Conservation (phyloP, 2,329 filamentous ascomycete genomes). For the Akanthomyces dipterigenus region DNA sequence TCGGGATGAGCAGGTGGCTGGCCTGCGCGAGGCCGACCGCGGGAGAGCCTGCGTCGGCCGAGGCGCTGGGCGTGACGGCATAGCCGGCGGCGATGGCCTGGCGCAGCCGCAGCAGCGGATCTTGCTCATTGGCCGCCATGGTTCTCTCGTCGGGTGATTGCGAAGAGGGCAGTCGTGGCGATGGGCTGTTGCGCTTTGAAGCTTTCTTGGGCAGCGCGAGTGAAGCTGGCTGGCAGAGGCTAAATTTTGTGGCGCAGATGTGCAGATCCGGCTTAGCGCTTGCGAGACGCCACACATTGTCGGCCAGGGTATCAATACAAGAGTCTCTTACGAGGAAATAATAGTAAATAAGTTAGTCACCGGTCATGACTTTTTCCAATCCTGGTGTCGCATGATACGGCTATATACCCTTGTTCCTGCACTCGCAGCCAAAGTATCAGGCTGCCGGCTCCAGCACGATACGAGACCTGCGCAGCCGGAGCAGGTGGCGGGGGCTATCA, state of each 20-base stretch:
- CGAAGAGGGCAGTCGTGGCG: neutral
- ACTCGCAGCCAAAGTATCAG: too few relatives aligned
- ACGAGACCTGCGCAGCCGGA: too few relatives aligned
- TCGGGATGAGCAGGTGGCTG: constrained; percentile 69
- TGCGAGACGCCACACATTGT: neutral
- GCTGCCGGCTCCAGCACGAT: too few relatives aligned
- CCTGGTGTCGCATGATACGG: too few relatives aligned
- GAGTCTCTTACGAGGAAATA: neutral
- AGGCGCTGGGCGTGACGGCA: constrained; percentile 67
- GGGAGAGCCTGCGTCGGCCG: constrained; percentile 54
- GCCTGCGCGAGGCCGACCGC: constrained; percentile 65
- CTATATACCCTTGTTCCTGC: too few relatives aligned
- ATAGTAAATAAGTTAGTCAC: too few relatives aligned
- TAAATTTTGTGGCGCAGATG: neutral
- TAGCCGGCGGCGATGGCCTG: constrained; percentile 68
- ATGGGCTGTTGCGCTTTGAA: neutral
- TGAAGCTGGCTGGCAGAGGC: neutral
- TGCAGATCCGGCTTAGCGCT: constrained; percentile 1
- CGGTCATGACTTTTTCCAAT: too few relatives aligned
- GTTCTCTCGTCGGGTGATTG: constrained; percentile 16
- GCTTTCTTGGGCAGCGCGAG: neutral
- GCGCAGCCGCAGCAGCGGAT: constrained; percentile 78
- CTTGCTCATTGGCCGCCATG: constrained; percentile 58
- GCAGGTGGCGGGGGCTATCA: too few relatives aligned
- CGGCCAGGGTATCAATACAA: too few relatives aligned